Evolutionary conservation across 2,329 filamentous ascomycete genomes (phyloP).

Genomic region (Curvularia lunata): DNA sequence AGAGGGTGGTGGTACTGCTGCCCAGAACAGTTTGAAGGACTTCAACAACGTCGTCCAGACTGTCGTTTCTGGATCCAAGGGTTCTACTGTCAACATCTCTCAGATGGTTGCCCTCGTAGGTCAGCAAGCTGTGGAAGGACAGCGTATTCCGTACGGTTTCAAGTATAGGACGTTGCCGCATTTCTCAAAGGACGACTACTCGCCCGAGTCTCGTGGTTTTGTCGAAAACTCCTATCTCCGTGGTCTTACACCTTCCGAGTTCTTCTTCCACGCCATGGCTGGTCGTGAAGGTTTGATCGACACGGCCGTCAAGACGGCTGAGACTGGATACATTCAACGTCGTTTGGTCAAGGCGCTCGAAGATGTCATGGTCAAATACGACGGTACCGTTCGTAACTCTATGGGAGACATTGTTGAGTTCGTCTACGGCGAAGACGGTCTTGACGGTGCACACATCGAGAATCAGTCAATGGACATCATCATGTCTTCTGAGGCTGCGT

Average conservation of each 20-base stretch:
- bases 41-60: constrained; percentile 96
- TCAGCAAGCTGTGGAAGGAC: constrained; percentile 97
- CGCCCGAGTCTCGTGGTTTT: constrained; percentile 93
- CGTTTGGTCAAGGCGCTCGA: constrained; percentile 97
- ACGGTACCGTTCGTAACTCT: constrained; percentile 96
- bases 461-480: constrained; percentile 89
- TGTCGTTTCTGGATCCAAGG: constrained; percentile 96
- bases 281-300: constrained; percentile 99
- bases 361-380: constrained; percentile 96
- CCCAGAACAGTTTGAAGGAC: constrained; percentile 91
- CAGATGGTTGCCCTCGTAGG: constrained; percentile 99
- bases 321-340: constrained; percentile 98
- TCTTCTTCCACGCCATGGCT: constrained; percentile 99
- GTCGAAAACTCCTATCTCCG: constrained; percentile 98
- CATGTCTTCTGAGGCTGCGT: constrained; percentile 76
- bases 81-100: constrained; percentile 98
- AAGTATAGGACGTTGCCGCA: constrained; percentile 96
- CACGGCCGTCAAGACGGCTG: constrained; percentile 98
- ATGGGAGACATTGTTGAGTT: constrained; percentile 97
- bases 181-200: constrained; percentile 99
- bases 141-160: constrained; percentile 98
- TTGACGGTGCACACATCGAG: constrained; percentile 93
- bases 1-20: constrained; percentile 93
- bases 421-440: constrained; percentile 94
- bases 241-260: constrained; percentile 92